phyloP scores from a whole-genome alignment of 2,329 filamentous ascomycete genomes.

The Trichoderma sp. region DNA sequence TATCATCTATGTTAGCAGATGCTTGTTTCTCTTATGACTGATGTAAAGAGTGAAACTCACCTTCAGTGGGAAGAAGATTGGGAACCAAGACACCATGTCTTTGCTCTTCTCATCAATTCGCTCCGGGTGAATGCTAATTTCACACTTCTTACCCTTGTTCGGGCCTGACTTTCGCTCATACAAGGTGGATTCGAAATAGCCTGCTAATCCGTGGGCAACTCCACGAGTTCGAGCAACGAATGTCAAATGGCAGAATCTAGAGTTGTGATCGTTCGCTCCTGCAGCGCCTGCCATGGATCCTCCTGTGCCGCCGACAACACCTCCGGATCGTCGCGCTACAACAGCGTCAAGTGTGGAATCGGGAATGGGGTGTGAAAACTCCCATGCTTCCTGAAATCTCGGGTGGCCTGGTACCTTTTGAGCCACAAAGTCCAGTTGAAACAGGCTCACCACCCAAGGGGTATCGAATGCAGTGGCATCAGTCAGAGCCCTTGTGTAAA shows the following conservation, averaged over 20 bases:
- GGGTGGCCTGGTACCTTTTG: slow-evolving; percentile 59
- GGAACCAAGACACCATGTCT: slow-evolving; percentile 99
- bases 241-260: slow-evolving; percentile 72
- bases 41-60: slow-evolving; percentile 49
- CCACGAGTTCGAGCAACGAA: slow-evolving; percentile 80
- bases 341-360: slow-evolving; percentile 56
- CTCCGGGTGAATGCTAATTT: slow-evolving; percentile 90
- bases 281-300: slow-evolving; percentile 74
- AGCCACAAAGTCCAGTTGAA: slow-evolving; percentile 83
- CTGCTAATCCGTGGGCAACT: slow-evolving; percentile 85
- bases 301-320: slow-evolving; percentile 65
- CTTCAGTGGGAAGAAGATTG: slow-evolving; percentile 96
- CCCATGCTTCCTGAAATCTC: slow-evolving; percentile 76
- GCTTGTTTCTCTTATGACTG: background rate
- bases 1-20: slow-evolving; percentile 24
- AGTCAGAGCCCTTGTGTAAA: slow-evolving; percentile 60
- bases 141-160: slow-evolving; percentile 58
- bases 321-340: slow-evolving; percentile 61
- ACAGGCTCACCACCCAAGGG: slow-evolving; percentile 92
- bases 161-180: slow-evolving; percentile 60
- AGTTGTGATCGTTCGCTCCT: slow-evolving; percentile 89
- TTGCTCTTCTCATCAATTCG: slow-evolving; percentile 90
- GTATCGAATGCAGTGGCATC: slow-evolving; percentile 81
- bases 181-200: slow-evolving; percentile 96
- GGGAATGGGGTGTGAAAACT: slow-evolving; percentile 76